Conservation (phyloP, 225 moss, liverwort and hornwort genomes). For the Rhytidiadelphus loreus region DNA sequence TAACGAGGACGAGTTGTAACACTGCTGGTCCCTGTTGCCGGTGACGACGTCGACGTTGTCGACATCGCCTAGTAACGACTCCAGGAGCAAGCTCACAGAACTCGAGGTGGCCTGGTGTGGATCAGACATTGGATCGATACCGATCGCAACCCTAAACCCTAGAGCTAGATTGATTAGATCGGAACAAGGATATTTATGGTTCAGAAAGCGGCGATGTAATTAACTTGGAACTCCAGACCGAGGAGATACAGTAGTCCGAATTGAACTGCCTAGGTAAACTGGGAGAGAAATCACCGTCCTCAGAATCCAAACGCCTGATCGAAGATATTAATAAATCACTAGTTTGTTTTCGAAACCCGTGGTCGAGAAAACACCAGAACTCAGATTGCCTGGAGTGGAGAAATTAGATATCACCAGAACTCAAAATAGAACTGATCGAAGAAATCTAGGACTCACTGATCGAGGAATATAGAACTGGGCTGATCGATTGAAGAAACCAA, state of each 20-base stretch:
- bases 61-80: background rate
- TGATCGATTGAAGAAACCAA: background rate
- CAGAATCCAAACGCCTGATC: background rate
- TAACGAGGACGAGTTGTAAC: background rate
- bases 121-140: slow-evolving; percentile 5
- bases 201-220: background rate
- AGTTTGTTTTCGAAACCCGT: too few species aligned
- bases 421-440: background rate
- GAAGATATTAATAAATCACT: background rate
- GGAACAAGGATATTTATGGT: background rate
- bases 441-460: background rate
- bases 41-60: background rate
- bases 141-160: too few species aligned
- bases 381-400: background rate
- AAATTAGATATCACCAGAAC: background rate
- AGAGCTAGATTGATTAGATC: too few species aligned
- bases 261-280: too few species aligned
- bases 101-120: background rate
- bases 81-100: background rate
- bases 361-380: background rate
- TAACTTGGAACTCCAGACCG: background rate
- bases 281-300: background rate
- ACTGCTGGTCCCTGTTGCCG: background rate
- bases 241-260: too few species aligned
- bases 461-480: background rate